A percentile compares a stretch with the other conserved stretches of the same genome.
These are phyloP conservation scores for Zymoseptoria pseudotritici DNA, from an alignment of 2,329 filamentous ascomycete species.

Conservation along the genomic window DNA sequence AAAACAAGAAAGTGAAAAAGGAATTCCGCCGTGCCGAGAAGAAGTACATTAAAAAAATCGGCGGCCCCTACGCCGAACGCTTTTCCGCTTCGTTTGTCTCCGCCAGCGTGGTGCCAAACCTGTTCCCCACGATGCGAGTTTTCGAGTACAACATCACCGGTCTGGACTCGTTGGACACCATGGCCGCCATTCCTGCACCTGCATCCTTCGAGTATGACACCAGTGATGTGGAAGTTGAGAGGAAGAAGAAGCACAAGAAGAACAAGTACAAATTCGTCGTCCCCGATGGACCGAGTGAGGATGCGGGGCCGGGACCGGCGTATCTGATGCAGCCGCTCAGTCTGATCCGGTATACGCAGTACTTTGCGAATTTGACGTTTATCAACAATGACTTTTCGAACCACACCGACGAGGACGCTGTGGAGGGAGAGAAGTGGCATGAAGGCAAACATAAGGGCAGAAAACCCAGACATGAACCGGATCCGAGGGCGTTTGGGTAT, in stretches of 20 bases:
- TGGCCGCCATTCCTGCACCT: conserved; percentile 11
- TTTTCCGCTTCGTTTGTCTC: conserved; percentile 75
- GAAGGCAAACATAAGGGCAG: conserved; percentile 57
- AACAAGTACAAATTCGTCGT: conserved; percentile 43
- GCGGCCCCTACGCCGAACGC: conserved; percentile 74
- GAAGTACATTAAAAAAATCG: conserved; percentile 59
- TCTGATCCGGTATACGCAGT: conserved; percentile 75
- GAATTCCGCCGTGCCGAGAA: conserved; percentile 46
- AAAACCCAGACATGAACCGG: conserved; percentile 44
- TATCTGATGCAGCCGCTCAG: conserved; percentile 81
- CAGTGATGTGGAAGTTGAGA: conserved; percentile 32
- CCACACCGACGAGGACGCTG: conserved; percentile 15
- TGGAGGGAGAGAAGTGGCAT: conserved; percentile 46
- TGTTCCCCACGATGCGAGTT: conserved; percentile 73
- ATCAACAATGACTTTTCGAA: conserved; percentile 65
- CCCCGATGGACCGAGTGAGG: conserved; percentile 65
- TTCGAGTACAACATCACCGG: conserved; percentile 88
- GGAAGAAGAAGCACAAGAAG: conserved; percentile 41
- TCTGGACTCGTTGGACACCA: conserved; percentile 43
- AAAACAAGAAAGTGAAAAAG: conserved; percentile 35
- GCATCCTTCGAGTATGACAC: conserved; percentile 9
- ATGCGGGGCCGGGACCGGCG: conserved; percentile 72
- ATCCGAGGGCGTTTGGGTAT: conserved; percentile 60
- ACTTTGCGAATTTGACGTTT: conserved; percentile 85
- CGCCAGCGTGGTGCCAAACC: conserved; percentile 87